Base-by-base conservation (phyloP, 768 basidiomycete genomes). In the Mycena olivaceomarginata region DNA sequence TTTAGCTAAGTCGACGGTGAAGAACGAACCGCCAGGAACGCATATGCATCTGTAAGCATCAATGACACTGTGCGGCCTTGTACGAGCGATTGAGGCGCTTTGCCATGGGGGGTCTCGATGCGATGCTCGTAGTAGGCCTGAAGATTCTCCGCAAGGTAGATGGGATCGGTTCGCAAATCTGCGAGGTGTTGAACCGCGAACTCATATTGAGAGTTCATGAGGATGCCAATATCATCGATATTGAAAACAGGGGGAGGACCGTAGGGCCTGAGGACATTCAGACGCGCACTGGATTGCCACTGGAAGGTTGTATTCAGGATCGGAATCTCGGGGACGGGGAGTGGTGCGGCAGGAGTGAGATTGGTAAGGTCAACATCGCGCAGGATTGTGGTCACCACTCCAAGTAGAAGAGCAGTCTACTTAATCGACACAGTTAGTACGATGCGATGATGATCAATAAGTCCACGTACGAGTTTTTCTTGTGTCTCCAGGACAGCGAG, bases 71-170 rank as follows among this genome's bases (percentile, higher is more conserved):
- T 45, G n/a, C 69, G 75, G 37, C 9, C 37, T 40, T 76, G 69
- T 6, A 76, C 43, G n/a, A 67, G 64, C 2, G 60, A 46, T 16
- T 22, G 37, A 22, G 75, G 69, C 3, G 69, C 64, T 48, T 67
- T 18, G 13, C 57, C 45, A 5, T 11, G 63, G 15, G 57, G 16
- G 4, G 63, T 60, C 15, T 76, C 75, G 22, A 67, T 15, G 37
- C 75, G 75, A 39, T 76, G 75, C 15, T 46, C 69, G 16, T 76
- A 76, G 69, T 76, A 76, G n/a, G 75, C 37, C 65, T 76, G 75
- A 18, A 71, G 5, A 0, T 22, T 67, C 12, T 76, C 75, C 3
- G 68, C 53, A 16, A 76, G 41, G 39, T 70, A 76, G 15, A 60
- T 67, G 43, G 69, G 75, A 59, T 76, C 75, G 18, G 69, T 76